Percentiles rank a stretch among this genome's conserved stretches.
phyloP scores from a whole-genome alignment of 225 moss, liverwort and hornwort species.

The Climacium dendroides region DNA sequence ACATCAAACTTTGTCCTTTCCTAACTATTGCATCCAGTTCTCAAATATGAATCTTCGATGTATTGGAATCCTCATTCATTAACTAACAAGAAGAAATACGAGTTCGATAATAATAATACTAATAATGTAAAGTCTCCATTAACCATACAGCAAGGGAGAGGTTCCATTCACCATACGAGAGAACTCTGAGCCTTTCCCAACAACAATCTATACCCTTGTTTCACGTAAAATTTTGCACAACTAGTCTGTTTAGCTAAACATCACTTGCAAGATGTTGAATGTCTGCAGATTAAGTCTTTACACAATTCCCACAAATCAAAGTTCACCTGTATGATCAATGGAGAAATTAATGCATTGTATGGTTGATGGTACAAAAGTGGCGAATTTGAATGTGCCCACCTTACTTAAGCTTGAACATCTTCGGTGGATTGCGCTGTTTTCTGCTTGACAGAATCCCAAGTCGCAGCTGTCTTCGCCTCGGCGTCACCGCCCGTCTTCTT shows the following conservation, averaged over 20 bases:
- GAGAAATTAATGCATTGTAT: too few species aligned
- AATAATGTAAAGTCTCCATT: background rate
- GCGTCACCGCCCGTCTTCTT: background rate
- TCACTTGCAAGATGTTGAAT: background rate
- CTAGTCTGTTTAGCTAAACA: background rate
- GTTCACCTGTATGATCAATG: background rate
- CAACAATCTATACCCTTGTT: background rate
- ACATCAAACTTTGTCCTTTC: background rate
- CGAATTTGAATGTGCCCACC: background rate
- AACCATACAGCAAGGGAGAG: background rate
- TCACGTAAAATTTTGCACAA: background rate
- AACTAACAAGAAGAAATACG: background rate
- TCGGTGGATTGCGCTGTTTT: background rate
- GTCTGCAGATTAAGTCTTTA: too few species aligned
- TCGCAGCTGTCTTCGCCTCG: background rate
- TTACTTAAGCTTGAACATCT: background rate
- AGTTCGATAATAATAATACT: background rate
- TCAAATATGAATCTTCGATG: too few species aligned
- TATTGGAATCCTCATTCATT: background rate
- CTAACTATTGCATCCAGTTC: background rate
- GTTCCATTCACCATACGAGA: background rate
- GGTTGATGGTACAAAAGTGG: background rate
- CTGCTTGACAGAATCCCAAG: constrained; percentile 8
- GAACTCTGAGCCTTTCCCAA: background rate
- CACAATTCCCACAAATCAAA: background rate